Conservation (phyloP, 257 asterid genomes). For the Solanum paucissectum region DNA sequence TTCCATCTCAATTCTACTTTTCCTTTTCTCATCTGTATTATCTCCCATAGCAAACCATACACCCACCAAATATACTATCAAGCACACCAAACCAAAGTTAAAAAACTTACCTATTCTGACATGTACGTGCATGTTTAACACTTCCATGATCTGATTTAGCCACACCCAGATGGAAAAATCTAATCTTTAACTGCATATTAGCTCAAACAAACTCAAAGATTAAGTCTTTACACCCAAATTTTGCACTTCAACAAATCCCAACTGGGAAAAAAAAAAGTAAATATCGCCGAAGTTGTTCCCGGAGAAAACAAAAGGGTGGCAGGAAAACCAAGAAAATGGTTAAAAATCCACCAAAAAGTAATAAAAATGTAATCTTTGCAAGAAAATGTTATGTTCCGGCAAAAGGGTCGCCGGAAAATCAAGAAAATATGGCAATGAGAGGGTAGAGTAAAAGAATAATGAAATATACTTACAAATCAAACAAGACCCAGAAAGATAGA, state of each 20-base stretch:
- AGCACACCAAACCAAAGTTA: background rate
- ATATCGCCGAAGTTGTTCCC: background rate
- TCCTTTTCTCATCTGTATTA: conserved; percentile 30
- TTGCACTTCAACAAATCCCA: background rate
- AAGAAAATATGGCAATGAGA: background rate
- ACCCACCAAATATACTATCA: conserved; percentile 1
- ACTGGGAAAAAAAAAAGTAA: background rate
- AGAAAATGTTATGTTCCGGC: conserved; percentile 1
- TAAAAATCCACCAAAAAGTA: background rate
- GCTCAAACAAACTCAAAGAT: conserved; percentile 16
- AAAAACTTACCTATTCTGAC: conserved; percentile 10
- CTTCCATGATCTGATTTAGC: conserved; percentile 28
- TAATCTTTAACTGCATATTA: conserved; percentile 39
- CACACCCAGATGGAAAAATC: conserved; percentile 26
- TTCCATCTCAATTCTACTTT: conserved; percentile 40
- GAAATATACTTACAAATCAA: background rate
- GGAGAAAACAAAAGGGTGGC: background rate
- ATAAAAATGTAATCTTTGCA: background rate
- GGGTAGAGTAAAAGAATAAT: background rate
- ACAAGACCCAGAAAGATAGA: background rate
- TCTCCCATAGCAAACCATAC: conserved; percentile 35
- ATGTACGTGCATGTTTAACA: conserved; percentile 19
- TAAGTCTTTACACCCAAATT: conserved; percentile 2
- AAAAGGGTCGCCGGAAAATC: conserved; percentile 12
- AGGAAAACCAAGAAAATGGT: background rate